Evolutionary conservation across 192 early-diverging fungal species (phyloP).

Genomic region (Cetraspora pellucida): DNA sequence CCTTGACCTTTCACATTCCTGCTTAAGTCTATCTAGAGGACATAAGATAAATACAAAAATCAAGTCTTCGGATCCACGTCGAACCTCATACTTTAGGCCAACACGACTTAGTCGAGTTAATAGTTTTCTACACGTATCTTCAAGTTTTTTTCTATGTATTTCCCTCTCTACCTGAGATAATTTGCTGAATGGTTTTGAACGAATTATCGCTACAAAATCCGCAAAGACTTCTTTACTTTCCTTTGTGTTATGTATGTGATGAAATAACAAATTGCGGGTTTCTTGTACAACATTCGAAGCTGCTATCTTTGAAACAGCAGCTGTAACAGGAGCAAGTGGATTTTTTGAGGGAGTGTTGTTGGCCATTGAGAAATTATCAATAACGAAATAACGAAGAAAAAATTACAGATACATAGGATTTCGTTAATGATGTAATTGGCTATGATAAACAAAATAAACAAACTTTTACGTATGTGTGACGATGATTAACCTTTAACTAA

Average conservation of each 20-base stretch:
- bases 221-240: conserved; percentile 18
- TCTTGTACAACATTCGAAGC: background rate
- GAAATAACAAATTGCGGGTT: conserved; percentile 10
- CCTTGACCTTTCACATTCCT: conserved; percentile 48
- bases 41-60: conserved; percentile 72
- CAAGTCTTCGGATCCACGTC: conserved; percentile 53
- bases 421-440: too few species aligned
- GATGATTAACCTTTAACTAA: too few species aligned
- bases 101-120: conserved; percentile 58
- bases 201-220: conserved; percentile 15
- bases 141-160: background rate
- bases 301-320: background rate
- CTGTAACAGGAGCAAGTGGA: background rate
- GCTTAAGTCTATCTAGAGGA: conserved; percentile 54
- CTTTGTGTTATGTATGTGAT: background rate
- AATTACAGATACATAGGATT: too few species aligned
- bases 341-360: too few species aligned
- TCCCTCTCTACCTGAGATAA: background rate
- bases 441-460: too few species aligned
- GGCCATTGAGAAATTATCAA: too few species aligned
- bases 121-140: conserved; percentile 51
- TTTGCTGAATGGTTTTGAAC: background rate
- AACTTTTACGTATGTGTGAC: too few species aligned
- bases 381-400: too few species aligned
- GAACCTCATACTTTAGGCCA: conserved; percentile 66